A percentile compares a stretch with the other conserved stretches of the same genome.
phyloP scores from a whole-genome alignment of 2,329 filamentous ascomycete genomes.

The Chaetomium globosum region DNA sequence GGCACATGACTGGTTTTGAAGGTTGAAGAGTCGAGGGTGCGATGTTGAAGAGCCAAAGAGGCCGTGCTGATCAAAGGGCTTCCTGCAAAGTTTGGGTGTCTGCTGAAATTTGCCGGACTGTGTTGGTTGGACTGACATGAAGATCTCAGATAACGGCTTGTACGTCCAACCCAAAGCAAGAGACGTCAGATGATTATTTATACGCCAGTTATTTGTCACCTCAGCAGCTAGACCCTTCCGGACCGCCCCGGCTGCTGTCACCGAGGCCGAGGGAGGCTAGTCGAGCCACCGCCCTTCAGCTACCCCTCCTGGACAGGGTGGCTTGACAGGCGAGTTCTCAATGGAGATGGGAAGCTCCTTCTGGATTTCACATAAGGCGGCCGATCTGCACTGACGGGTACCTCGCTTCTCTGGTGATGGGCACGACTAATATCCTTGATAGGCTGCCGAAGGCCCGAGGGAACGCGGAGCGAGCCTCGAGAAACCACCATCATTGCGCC shows the following conservation, averaged over 20 bases:
- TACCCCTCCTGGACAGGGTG: slow-evolving; percentile 10
- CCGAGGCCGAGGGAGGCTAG: not conserved
- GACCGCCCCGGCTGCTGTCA: slow-evolving; percentile 11
- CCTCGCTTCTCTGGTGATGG: slow-evolving; percentile 12
- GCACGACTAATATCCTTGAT: slow-evolving; percentile 4
- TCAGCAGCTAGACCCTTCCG: not conserved
- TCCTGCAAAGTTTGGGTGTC: not conserved
- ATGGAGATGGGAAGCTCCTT: not conserved
- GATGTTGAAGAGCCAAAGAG: not conserved
- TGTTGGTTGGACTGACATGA: not conserved
- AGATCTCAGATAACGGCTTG: not conserved
- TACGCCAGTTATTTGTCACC: slow-evolving; percentile 7
- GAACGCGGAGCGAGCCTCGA: not conserved
- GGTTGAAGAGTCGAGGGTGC: slow-evolving; percentile 3
- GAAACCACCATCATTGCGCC: not conserved
- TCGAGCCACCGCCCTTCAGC: slow-evolving; percentile 13
- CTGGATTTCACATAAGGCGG: not conserved
- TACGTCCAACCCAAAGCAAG: slow-evolving; percentile 2
- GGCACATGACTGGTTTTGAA: slow-evolving; percentile 50
- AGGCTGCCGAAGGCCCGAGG: slow-evolving; percentile 8
- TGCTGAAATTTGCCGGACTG: not conserved
- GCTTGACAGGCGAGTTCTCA: not conserved
- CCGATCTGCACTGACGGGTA: slow-evolving; percentile 15
- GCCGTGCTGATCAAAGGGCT: not conserved
- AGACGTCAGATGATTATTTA: slow-evolving; percentile 12